Percentiles rank a stretch among this genome's conserved stretches.
These are phyloP conservation scores for Arthroderma uncinatum DNA, from an alignment of 2,329 filamentous ascomycete genomes.

Conservation along the genomic window DNA sequence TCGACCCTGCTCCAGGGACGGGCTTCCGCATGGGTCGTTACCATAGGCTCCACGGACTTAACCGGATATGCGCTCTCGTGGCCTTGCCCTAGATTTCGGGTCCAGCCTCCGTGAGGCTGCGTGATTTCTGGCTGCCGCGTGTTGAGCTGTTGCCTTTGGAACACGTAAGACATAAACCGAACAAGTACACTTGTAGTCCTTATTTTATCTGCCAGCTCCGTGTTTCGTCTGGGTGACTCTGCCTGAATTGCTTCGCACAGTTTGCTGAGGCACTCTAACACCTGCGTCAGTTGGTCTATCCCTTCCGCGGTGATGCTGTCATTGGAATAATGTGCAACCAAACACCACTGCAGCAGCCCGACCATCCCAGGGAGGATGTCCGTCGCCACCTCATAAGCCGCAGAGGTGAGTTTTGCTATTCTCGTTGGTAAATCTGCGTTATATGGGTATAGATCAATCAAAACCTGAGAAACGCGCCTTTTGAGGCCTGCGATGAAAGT, in stretches of 20 bases:
- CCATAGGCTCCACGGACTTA: neutral
- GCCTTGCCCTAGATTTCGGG: neutral
- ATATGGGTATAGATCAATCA: neutral
- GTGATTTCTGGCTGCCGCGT: neutral
- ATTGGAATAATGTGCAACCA: conserved; percentile 13
- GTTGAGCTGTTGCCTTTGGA: neutral
- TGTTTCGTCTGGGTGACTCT: neutral
- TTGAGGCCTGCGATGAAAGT: neutral
- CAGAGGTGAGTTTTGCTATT: neutral
- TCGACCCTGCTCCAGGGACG: conserved; percentile 1
- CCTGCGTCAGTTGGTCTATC: conserved; percentile 8
- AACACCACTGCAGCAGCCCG: conserved; percentile 12
- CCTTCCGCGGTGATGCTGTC: conserved; percentile 6
- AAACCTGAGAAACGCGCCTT: neutral
- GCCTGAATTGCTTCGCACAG: conserved; percentile 10
- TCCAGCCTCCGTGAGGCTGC: neutral
- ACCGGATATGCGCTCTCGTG: neutral
- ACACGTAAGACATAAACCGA: conserved; percentile 12
- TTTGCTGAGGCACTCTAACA: conserved; percentile 7
- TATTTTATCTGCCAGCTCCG: conserved; percentile 9
- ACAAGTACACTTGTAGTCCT: conserved; percentile 8
- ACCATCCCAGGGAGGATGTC: conserved; percentile 10
- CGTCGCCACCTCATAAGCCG: neutral
- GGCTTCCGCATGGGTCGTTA: neutral
- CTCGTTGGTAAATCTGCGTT: neutral